These are phyloP conservation scores for Tetracladium maxilliforme DNA, from an alignment of 2,329 filamentous ascomycete species.

Conservation along the genomic window DNA sequence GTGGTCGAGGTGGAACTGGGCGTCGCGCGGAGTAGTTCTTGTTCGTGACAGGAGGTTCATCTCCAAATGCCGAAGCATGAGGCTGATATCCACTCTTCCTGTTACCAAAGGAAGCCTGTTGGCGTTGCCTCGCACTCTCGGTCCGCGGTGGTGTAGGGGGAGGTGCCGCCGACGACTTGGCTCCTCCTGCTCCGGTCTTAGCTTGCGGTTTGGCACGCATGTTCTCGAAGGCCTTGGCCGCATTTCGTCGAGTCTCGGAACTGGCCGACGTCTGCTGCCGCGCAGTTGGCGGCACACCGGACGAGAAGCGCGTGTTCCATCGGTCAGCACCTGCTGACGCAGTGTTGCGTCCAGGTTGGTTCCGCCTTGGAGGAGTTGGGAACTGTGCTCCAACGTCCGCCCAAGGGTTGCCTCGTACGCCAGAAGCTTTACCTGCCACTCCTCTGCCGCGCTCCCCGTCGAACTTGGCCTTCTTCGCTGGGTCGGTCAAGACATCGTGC, in stretches of 20 bases:
- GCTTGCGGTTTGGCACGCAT: slow-evolving; percentile 6
- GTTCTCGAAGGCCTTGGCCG: slow-evolving; percentile 7
- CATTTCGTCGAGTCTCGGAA: slow-evolving; percentile 9
- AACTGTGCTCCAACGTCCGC: slow-evolving; percentile 13
- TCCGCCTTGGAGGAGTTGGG: slow-evolving; percentile 13
- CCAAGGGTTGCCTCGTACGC: slow-evolving; percentile 15
- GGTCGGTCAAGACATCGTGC: slow-evolving; percentile 44
- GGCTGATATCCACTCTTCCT: no score
- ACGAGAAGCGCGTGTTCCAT: no score
- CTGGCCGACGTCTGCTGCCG: slow-evolving; percentile 12
- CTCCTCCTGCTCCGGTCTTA: slow-evolving; percentile 8
- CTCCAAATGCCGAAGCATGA: slow-evolving; percentile 11
- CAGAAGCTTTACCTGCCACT: slow-evolving; percentile 4
- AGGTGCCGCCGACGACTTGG: slow-evolving; percentile 4
- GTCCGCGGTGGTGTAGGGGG: slow-evolving; percentile 2
- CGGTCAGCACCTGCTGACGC: no score
- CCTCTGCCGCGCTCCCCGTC: slow-evolving; percentile 11
- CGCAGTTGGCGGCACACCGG: slow-evolving; percentile 5
- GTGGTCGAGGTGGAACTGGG: slow-evolving; percentile 7
- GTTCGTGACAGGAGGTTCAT: slow-evolving; percentile 14
- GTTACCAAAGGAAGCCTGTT: slow-evolving; percentile 16
- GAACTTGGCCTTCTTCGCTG: slow-evolving; percentile 14
- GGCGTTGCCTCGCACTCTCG: slow-evolving; percentile 5
- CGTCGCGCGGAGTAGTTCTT: slow-evolving; percentile 8
- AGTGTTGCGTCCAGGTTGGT: no score